Conservation (phyloP, 345 rosid genomes). For the Populus davidiana region DNA sequence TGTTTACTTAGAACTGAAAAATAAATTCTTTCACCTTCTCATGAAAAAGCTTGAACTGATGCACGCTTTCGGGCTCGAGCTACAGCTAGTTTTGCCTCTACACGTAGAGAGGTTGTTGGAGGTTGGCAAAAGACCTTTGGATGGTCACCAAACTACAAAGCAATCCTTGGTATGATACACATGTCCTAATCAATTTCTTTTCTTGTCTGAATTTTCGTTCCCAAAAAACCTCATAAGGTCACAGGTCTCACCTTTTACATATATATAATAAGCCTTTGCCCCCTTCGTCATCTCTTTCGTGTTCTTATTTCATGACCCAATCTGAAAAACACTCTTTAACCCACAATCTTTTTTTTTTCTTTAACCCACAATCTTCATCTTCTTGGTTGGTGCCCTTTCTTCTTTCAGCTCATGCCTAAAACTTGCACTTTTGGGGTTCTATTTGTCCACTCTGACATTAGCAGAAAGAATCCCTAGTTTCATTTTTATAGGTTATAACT, state of each 20-base stretch:
- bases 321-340: constrained; percentile 3
- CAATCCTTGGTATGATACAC: background rate
- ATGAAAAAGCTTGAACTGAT: background rate
- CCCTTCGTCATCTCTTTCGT: background rate
- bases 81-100: background rate
- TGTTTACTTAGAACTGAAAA: too few species aligned
- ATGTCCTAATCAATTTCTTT: constrained; percentile 3
- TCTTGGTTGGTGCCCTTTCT: background rate
- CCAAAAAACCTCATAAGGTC: background rate
- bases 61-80: background rate
- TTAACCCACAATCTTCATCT: constrained; percentile 8
- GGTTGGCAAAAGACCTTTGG: constrained; percentile 7
- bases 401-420: background rate
- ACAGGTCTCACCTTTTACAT: background rate
- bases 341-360: background rate
- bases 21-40: too few species aligned
- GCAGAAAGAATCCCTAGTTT: too few species aligned
- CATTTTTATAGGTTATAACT: background rate
- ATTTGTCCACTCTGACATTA: too few species aligned
- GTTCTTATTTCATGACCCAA: constrained; percentile 4
- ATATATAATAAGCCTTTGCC: background rate
- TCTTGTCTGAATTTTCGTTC: background rate
- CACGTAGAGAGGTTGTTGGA: background rate
- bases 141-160: constrained; percentile 15
- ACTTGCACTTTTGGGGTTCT: background rate